Evolutionary conservation across 2,329 filamentous ascomycete species (phyloP).

Genomic region (Aspergillus flavus): DNA sequence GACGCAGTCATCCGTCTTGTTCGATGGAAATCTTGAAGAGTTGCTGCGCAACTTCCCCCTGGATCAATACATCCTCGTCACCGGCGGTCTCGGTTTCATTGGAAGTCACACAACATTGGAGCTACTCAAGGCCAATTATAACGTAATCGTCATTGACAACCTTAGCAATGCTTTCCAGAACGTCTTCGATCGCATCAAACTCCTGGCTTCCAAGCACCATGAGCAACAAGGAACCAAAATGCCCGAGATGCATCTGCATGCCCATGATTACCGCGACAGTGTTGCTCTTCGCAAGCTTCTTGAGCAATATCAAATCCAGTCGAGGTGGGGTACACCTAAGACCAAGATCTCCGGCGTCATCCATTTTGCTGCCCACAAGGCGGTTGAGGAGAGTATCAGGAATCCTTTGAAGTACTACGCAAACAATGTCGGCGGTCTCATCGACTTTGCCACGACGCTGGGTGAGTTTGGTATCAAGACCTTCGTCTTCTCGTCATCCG

Average conservation of each 20-base stretch:
- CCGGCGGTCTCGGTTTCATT: constrained; percentile 46
- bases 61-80: constrained; percentile 48
- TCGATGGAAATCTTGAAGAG: constrained; percentile 48
- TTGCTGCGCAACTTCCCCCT: constrained; percentile 43
- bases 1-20: constrained; percentile 49
- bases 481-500: constrained; percentile 69
- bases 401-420: constrained; percentile 66
- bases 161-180: constrained; percentile 43
- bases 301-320: constrained; percentile 42
- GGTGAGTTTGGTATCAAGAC: constrained; percentile 64
- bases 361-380: constrained; percentile 70
- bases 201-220: constrained; percentile 39
- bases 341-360: constrained; percentile 66
- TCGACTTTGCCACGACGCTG: constrained; percentile 61
- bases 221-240: constrained; percentile 41
- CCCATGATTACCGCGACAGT: constrained; percentile 52
- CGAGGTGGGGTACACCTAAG: constrained; percentile 37
- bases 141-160: constrained; percentile 47
- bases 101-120: constrained; percentile 48
- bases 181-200: constrained; percentile 39
- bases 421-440: constrained; percentile 67
- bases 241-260: constrained; percentile 50
- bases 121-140: constrained; percentile 44
- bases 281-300: constrained; percentile 47
- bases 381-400: constrained; percentile 64